phyloP scores from a whole-genome alignment of 169 alveolate species.

The Plasmodium vivax region DNA sequence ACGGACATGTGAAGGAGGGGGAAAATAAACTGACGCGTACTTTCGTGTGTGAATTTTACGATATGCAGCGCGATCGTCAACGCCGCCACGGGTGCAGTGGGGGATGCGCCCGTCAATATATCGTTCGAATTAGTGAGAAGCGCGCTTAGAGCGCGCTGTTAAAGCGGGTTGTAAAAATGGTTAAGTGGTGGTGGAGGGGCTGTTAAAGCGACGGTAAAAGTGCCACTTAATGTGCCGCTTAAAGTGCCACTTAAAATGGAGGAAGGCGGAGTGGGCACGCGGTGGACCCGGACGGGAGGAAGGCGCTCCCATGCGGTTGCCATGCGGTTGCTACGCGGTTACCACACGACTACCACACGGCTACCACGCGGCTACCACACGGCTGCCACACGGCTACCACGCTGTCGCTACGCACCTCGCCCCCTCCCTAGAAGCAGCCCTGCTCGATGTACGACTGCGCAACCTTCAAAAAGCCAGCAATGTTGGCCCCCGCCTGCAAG shows the following conservation, averaged over 20 bases:
- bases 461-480: constrained; percentile 89
- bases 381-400: not conserved
- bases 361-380: no score
- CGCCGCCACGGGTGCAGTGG: not conserved
- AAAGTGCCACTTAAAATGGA: not conserved
- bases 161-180: not conserved
- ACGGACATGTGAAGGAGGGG: not conserved
- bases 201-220: not conserved
- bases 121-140: not conserved
- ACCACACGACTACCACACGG: no score
- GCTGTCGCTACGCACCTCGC: not conserved
- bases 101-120: not conserved
- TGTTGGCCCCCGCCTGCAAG: constrained; percentile 89
- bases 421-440: constrained; percentile 73
- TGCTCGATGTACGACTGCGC: constrained; percentile 88
- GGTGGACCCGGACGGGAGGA: not conserved
- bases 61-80: not conserved
- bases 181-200: not conserved
- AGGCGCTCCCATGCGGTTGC: not conserved
- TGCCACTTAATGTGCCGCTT: no score
- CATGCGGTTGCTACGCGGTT: no score
- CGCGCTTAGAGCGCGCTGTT: not conserved
- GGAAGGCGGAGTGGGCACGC: not conserved
- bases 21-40: not conserved
- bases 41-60: not conserved